Percentiles rank a stretch among this genome's conserved stretches.
Conservation (phyloP, 78 protist species). For the Bigelowiella natans region DNA sequence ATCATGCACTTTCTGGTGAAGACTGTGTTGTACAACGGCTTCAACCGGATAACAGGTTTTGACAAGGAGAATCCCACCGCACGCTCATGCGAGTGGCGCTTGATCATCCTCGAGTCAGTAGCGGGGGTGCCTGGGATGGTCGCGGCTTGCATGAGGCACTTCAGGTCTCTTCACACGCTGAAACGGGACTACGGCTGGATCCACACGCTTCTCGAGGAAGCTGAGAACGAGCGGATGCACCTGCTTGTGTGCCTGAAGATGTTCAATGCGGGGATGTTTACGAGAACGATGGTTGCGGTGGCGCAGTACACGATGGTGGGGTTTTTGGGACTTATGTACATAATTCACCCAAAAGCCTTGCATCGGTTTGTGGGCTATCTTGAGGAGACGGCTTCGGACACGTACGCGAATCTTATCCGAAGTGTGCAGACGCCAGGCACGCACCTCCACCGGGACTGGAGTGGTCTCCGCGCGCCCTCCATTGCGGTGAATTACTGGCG, state of each 20-base stretch:
- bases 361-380: conserved; percentile 70
- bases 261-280: not conserved
- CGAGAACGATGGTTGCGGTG: not conserved
- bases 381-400: conserved; percentile 62
- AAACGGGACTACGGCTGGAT: conserved; percentile 59
- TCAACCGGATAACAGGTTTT: not conserved
- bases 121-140: conserved; percentile 72
- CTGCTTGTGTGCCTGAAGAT: conserved; percentile 50
- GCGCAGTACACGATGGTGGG: not conserved
- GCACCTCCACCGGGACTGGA: not conserved
- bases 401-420: conserved; percentile 34
- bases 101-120: conserved; percentile 47
- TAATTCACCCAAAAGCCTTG: not conserved
- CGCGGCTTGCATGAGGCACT: conserved; percentile 65
- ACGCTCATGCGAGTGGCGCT: conserved; percentile 4
- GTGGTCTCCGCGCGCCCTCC: conserved; percentile 47
- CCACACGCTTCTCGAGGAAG: conserved; percentile 44
- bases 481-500: conserved; percentile 67
- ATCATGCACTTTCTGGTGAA: not conserved
- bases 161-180: conserved; percentile 60
- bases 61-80: not conserved
- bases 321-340: not conserved
- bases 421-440: conserved; percentile 10
- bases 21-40: not conserved
- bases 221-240: conserved; percentile 83